Evolutionary conservation across 2,329 filamentous ascomycete species (phyloP).

Genomic region (Cryphonectria nitschkei): DNA sequence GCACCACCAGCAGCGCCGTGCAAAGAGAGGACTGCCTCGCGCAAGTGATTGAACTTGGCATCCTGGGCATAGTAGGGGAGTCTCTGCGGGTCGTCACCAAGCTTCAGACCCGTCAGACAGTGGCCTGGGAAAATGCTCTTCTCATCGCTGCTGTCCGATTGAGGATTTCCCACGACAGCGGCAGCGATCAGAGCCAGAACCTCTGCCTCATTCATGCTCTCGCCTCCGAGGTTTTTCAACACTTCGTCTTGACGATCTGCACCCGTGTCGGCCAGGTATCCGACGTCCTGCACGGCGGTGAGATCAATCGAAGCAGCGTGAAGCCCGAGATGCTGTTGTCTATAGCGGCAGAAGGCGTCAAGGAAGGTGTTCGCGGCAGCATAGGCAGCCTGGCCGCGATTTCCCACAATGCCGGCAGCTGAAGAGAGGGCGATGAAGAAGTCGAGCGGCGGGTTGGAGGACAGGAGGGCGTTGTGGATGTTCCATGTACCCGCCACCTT

Average conservation of each 20-base stretch:
- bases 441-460: constrained; percentile 44
- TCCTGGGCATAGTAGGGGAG: constrained; percentile 59
- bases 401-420: constrained; percentile 54
- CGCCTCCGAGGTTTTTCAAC: constrained; percentile 43
- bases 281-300: constrained; percentile 53
- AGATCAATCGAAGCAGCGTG: constrained; percentile 53
- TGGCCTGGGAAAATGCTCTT: constrained; percentile 33
- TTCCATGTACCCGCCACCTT: constrained; percentile 47
- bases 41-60: constrained; percentile 57
- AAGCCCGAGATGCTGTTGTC: constrained; percentile 39
- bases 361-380: constrained; percentile 47
- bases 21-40: constrained; percentile 42
- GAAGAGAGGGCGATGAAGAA: constrained; percentile 61
- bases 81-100: constrained; percentile 23
- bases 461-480: constrained; percentile 52
- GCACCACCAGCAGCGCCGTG: background rate
- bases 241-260: constrained; percentile 47
- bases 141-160: background rate
- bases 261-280: constrained; percentile 52
- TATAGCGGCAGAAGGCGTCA: constrained; percentile 44
- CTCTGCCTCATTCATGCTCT: constrained; percentile 44
- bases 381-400: constrained; percentile 57
- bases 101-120: constrained; percentile 17
- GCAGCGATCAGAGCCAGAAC: constrained; percentile 27
- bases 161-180: constrained; percentile 8